A percentile compares a stretch with the other conserved stretches of the same genome.
These are phyloP conservation scores for Cytospora schulzeri DNA, from an alignment of 2,329 filamentous ascomycete genomes.

Conservation along the genomic window DNA sequence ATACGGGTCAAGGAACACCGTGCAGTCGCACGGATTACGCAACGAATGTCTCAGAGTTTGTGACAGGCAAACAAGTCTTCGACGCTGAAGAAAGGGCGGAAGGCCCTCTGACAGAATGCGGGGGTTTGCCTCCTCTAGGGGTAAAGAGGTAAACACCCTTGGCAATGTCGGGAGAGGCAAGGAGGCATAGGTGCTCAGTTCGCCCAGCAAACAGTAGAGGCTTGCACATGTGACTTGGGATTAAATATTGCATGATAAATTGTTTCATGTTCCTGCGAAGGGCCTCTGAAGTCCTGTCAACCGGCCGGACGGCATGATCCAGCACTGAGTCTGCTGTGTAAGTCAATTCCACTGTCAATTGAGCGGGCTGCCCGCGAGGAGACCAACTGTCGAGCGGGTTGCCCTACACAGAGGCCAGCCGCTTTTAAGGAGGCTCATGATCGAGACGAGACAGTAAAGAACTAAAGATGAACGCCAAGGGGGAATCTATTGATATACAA, in stretches of 20 bases:
- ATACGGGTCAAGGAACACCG: neutral
- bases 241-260: constrained; percentile 9
- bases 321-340: neutral
- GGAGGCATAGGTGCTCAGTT: neutral
- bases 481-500: constrained; percentile 25
- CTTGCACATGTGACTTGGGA: constrained; percentile 10
- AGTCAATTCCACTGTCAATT: neutral
- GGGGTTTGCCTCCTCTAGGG: neutral
- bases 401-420: neutral
- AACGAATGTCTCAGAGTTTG: constrained; percentile 9
- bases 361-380: neutral
- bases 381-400: neutral
- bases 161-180: neutral
- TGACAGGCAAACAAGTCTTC: constrained; percentile 20
- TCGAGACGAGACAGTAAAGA: constrained; percentile 1
- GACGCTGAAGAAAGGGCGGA: neutral
- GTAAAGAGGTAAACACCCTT: too few species aligned
- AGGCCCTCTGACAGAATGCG: neutral
- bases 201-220: constrained; percentile 2
- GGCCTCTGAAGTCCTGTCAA: neutral
- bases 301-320: neutral
- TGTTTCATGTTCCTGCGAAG: neutral
- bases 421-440: neutral
- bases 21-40: constrained; percentile 11
- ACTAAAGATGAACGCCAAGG: constrained; percentile 22